Percentiles rank a stretch among this genome's conserved stretches.
These are phyloP conservation scores for Suillus bovinus DNA, from an alignment of 768 basidiomycete genomes.

Conservation along the genomic window DNA sequence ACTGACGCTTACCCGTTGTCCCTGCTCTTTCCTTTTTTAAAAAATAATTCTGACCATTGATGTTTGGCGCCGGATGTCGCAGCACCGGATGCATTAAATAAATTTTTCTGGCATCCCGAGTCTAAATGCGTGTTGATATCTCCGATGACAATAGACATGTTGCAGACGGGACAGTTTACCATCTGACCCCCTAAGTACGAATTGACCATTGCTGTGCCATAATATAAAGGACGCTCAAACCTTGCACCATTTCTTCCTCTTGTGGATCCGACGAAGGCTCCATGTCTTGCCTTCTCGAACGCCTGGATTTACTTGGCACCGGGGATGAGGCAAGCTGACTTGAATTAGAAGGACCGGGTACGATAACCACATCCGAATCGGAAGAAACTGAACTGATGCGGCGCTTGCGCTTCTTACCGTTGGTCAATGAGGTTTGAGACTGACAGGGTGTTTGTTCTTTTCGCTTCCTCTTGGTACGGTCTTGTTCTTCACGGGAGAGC, in stretches of 20 bases:
- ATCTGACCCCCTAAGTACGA: slow-evolving; percentile 31
- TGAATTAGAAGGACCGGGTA: slow-evolving; percentile 33
- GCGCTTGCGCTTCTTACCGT: slow-evolving; percentile 40
- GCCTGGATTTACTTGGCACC: slow-evolving; percentile 24
- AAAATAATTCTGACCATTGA: slow-evolving; percentile 47
- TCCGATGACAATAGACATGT: slow-evolving; percentile 42
- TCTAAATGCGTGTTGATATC: slow-evolving; percentile 64
- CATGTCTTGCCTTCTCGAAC: slow-evolving; percentile 12
- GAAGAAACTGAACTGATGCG: slow-evolving; percentile 19
- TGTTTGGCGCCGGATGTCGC: slow-evolving; percentile 26
- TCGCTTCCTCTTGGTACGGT: slow-evolving; percentile 7
- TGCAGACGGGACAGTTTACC: slow-evolving; percentile 67
- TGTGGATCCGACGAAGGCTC: slow-evolving; percentile 33
- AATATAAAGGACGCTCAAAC: slow-evolving; percentile 5
- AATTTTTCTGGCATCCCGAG: slow-evolving; percentile 36
- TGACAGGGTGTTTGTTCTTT: slow-evolving; percentile 20
- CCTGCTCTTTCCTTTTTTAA: slow-evolving; percentile 45
- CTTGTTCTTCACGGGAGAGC: slow-evolving; percentile 38
- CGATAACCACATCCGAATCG: slow-evolving; percentile 29
- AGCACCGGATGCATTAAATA: slow-evolving; percentile 22
- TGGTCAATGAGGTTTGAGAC: slow-evolving; percentile 18
- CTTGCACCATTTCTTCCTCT: slow-evolving; percentile 32
- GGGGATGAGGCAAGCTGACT: slow-evolving; percentile 22
- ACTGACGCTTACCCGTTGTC: slow-evolving; percentile 24
- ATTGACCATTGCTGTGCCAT: background rate